Evolutionary conservation across 768 basidiomycete genomes (phyloP).

Genomic region (Sarcodon aspratus): DNA sequence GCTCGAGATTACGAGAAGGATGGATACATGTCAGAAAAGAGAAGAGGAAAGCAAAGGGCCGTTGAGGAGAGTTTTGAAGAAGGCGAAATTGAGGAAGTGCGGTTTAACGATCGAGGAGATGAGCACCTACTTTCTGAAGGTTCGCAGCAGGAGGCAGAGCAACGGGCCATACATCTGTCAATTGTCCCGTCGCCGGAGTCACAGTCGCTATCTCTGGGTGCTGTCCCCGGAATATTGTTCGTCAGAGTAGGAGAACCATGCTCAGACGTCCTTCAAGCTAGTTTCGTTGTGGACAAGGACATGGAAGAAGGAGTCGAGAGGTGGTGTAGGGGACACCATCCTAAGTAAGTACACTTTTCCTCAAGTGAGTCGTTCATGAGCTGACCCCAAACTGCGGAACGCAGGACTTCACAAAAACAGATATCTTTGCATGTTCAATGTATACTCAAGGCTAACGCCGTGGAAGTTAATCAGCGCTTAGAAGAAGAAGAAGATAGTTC

Average conservation of each 20-base stretch:
- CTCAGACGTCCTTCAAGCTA: constrained; percentile 3
- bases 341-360: constrained; percentile 1
- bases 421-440: constrained; percentile 8
- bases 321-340: constrained; percentile 6
- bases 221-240: constrained; percentile 9
- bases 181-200: not conserved
- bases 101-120: not conserved
- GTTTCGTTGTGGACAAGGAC: constrained; percentile 10
- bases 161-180: not conserved
- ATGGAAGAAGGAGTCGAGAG: constrained; percentile 4
- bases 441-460: constrained; percentile 6
- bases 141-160: not conserved
- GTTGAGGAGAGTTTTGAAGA: not conserved
- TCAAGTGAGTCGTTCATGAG: not conserved
- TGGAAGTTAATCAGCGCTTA: not conserved
- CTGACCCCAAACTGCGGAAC: not conserved
- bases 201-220: not conserved
- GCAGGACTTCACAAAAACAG: not conserved
- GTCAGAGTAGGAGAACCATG: constrained; percentile 2
- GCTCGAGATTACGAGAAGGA: no score
- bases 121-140: not conserved
- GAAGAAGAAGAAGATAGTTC: no score
- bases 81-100: not conserved
- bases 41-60: not conserved
- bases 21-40: not conserved